These are phyloP conservation scores for Porcisia deanei DNA, from an alignment of 208 protist species.

Conservation along the genomic window DNA sequence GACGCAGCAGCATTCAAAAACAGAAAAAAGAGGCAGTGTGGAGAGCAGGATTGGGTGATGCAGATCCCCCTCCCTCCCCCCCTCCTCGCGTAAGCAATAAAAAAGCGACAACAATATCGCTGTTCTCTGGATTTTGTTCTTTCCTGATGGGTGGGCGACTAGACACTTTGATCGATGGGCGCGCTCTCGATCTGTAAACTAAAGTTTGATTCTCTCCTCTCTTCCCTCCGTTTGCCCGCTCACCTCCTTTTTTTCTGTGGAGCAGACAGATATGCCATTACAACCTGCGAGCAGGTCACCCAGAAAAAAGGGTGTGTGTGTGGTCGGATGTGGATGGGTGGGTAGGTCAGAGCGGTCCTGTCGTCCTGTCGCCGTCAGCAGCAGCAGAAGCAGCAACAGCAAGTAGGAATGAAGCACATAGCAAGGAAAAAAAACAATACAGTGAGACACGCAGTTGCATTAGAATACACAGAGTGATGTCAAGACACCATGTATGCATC, in stretches of 20 bases:
- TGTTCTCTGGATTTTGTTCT: not conserved
- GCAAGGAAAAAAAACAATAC: not conserved
- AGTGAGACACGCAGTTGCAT: not conserved
- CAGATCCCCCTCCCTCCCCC: not conserved
- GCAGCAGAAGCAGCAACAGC: constrained; percentile 7
- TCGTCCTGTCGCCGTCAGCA: not conserved
- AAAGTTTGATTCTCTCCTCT: not conserved
- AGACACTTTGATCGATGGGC: not conserved
- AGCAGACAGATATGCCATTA: not conserved
- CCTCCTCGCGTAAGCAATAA: not conserved
- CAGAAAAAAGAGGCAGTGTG: no score
- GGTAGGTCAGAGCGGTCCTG: not conserved
- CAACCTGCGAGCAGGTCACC: not conserved
- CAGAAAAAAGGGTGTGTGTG: not conserved
- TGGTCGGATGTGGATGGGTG: not conserved
- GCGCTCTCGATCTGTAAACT: not conserved
- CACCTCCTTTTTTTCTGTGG: constrained; percentile 2
- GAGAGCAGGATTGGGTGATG: no score
- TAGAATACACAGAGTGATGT: not conserved
- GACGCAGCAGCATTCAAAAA: no score
- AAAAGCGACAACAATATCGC: not conserved
- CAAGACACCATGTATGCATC: no score
- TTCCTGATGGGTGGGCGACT: not conserved
- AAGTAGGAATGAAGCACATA: not conserved
- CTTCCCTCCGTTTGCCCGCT: not conserved